Evolutionary conservation across 1,284 basidiomycete species (phyloP), one percentile per base, ranked within the genome.

Genomic region (Trichosporon asahii): DNA sequence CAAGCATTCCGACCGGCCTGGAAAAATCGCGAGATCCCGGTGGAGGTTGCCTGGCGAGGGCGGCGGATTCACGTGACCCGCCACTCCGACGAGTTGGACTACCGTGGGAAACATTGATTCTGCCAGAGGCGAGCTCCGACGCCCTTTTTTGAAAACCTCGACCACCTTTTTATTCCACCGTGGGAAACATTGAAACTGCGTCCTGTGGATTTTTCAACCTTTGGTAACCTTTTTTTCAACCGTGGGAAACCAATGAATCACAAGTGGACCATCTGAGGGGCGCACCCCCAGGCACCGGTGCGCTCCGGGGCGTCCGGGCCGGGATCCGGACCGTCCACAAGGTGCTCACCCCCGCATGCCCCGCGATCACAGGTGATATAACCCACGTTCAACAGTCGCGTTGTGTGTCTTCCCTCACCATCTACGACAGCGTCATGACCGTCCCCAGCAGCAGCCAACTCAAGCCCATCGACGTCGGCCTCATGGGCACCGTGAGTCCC

Each of bases 401-500:
- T 31, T 31, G 57, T 3, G 27, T 7, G 57, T n/a, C 29, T 15
- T 29, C 29, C 14, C 53, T 18, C 31, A 66, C 37, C 29, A 29
- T 3, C 31, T 9, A 2, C 27, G 8, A 55, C 2, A 8, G n/a
- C n/a, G n/a, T n/a, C n/a, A 77, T 77, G 76, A 68, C 76, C 18
- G 29, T 61, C 18, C 18, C 57, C 27, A 31, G 55, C 21, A 61
- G 29, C 57, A 61, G 57, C 46, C 33, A 66, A 31, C 73, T 76
- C 68, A 71, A 76, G 63, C 79, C 79, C 64, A 82, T 82, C 72
- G 71, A 76, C 64, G 81, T 82, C 70, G 81, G 80, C 70, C 77
- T 82, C 18, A 81, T 82, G 81, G 81, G 81, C 66, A 82, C 81
- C 53, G 80, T 82, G 66, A 79, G 80, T 77, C 31, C 8, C 8